Conservation (phyloP, 192 early-diverging fungal genomes). For the Coemansia sp. region DNA sequence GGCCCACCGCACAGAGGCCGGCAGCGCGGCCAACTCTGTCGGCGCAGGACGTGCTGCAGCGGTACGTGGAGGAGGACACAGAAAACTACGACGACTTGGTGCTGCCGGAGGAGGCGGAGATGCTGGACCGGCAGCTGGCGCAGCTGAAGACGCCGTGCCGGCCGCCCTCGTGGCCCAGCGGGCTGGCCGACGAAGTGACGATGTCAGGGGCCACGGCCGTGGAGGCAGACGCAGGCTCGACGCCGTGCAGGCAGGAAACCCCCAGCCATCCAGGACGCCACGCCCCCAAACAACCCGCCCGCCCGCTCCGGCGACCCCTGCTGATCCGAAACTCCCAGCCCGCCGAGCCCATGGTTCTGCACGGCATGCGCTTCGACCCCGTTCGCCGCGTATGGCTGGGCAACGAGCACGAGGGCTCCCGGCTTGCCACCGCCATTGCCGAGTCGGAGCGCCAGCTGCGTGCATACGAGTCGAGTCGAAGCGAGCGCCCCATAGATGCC, state of each 20-base stretch:
- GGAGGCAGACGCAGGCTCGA: slow-evolving; percentile 10
- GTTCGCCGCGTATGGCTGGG: slow-evolving; percentile 36
- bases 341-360: slow-evolving; percentile 32
- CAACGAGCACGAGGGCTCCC: slow-evolving; percentile 41
- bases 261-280: slow-evolving; percentile 7
- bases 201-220: slow-evolving; percentile 48
- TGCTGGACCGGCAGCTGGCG: slow-evolving; percentile 36
- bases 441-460: slow-evolving; percentile 41
- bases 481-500: slow-evolving; percentile 29
- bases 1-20: slow-evolving; percentile 8
- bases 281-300: slow-evolving; percentile 11
- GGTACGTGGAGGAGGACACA: slow-evolving; percentile 34
- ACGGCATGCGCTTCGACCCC: slow-evolving; percentile 46
- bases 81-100: slow-evolving; percentile 51
- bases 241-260: slow-evolving; percentile 4
- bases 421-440: slow-evolving; percentile 42
- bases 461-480: slow-evolving; percentile 8
- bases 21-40: slow-evolving; percentile 9
- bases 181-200: slow-evolving; percentile 20
- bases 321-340: slow-evolving; percentile 32
- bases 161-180: slow-evolving; percentile 28
- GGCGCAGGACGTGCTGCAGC: slow-evolving; percentile 22
- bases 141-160: slow-evolving; percentile 40
- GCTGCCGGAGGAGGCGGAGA: slow-evolving; percentile 40
- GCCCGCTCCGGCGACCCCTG: slow-evolving; percentile 25